Percentiles rank a stretch among this genome's conserved stretches.
Conservation (phyloP, 345 rosid genomes). For the Murraya koenigii region DNA sequence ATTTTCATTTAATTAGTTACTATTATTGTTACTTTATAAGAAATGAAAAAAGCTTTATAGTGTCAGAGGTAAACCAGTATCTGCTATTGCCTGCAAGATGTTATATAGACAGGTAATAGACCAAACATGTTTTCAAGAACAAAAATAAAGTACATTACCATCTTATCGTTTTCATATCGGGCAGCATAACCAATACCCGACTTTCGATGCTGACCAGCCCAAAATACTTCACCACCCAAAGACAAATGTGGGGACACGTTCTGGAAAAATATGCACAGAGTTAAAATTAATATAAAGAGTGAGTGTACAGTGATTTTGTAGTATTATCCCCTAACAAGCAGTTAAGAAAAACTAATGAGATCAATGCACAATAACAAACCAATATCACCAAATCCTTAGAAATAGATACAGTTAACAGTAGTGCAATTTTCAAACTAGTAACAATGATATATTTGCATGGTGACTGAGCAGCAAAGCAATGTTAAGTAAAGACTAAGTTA, state of each 20-base stretch:
- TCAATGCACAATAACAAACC: neutral
- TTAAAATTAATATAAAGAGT: neutral
- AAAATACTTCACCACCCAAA: conserved; percentile 91
- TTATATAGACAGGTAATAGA: neutral
- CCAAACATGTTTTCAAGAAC: neutral
- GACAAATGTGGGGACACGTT: conserved; percentile 70
- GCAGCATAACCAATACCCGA: conserved; percentile 97
- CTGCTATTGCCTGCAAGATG: neutral
- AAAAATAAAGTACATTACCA: conserved; percentile 47
- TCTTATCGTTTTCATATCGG: conserved; percentile 85
- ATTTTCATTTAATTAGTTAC: neutral
- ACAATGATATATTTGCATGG: neutral
- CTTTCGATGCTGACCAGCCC: conserved; percentile 96
- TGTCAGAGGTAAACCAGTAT: too few relatives aligned
- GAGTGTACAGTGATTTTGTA: neutral
- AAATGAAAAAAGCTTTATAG: too few relatives aligned
- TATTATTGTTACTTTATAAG: too few relatives aligned
- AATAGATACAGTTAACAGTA: neutral
- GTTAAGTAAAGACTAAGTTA: neutral
- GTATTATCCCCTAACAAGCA: neutral
- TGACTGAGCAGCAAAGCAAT: neutral
- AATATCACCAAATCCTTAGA: neutral
- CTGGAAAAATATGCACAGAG: conserved; percentile 37
- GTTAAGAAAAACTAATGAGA: neutral
- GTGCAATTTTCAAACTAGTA: neutral